Evolutionary conservation across 345 rosid species (phyloP), one percentile per base, ranked within the genome.

Genomic region (Kandelia obovata): DNA sequence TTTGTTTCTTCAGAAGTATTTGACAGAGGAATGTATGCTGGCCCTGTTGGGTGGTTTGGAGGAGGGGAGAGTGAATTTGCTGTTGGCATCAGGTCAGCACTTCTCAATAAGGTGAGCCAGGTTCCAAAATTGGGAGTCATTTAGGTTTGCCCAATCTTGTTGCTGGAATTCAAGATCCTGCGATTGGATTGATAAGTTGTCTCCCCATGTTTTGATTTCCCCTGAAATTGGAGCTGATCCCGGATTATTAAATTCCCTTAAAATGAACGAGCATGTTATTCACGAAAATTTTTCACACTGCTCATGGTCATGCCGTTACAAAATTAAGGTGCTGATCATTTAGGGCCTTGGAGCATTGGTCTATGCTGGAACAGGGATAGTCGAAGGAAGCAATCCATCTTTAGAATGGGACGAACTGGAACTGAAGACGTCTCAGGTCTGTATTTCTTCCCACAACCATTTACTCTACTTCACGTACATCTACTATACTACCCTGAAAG

Each of bases 1-100:
- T 19, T 30, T 75, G 57, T 67, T 63, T 19, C 5, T 23, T 23
- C 77, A 91, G 98, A 93, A 75, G 71, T 81, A 71, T 94, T 91
- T 80, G 97, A 91, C 75, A 83, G 98, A 77, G 98, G 97, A 74
- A 91, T 94, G 95, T 94, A 85, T 81, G 96, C 95, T 71, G 98
- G 97, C 23, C 96, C 98, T 43, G 79, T 94, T 69, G 98, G 96
- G 23, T 93, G 94, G 86, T 89, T 91, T 85, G 97, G 98, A 75
- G 98, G 98, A 76, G 86, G 86, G 58, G 97, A 91, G 79, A 87
- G 98, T 75, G 98, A 93, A 72, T 93, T 90, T 85, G 86, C 92
- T 62, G 93, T 90, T 53, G 98, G 97, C 73, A 87, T 93, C 69
- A 83, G 97, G 79, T 93, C 91, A 51, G 91, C 98, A 46, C 78